phyloP scores from a whole-genome alignment of 805 yeast genomes.

The Ogataea corticis region DNA sequence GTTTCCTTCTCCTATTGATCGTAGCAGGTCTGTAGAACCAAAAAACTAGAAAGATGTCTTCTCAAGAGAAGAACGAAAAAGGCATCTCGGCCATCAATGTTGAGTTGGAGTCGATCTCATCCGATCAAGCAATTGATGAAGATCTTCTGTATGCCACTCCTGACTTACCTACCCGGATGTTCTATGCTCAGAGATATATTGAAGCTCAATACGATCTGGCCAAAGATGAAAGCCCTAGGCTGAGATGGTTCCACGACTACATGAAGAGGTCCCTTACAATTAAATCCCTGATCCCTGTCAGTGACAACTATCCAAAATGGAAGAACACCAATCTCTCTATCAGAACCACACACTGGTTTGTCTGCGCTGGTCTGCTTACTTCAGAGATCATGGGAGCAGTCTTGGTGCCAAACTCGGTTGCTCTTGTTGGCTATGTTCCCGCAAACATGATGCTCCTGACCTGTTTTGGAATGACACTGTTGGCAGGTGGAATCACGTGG shows the following conservation, averaged over 20 bases:
- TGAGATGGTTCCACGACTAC: slow-evolving; percentile 12
- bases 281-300: slow-evolving; percentile 5
- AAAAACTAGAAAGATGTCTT: no score
- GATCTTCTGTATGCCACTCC: slow-evolving; percentile 3
- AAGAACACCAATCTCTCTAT: slow-evolving; percentile 15
- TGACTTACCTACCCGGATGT: slow-evolving; percentile 18
- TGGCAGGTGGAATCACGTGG: slow-evolving; percentile 43
- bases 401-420: slow-evolving; percentile 17
- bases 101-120: neutral
- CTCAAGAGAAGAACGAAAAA: neutral
- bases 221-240: slow-evolving; percentile 1
- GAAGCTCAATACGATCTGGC: slow-evolving; percentile 21
- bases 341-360: slow-evolving; percentile 24
- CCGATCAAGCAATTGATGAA: neutral
- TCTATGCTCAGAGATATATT: slow-evolving; percentile 26
- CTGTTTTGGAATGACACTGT: slow-evolving; percentile 33
- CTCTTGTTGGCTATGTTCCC: slow-evolving; percentile 20
- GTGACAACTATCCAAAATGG: slow-evolving; percentile 19
- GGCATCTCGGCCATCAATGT: neutral
- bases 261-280: slow-evolving; percentile 13
- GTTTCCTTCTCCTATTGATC: no score
- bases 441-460: slow-evolving; percentile 16
- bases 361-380: slow-evolving; percentile 23
- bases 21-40: no score
- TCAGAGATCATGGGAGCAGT: slow-evolving; percentile 27